phyloP scores from a whole-genome alignment of 2,329 filamentous ascomycete genomes.

The Xylariaceae sp. region DNA sequence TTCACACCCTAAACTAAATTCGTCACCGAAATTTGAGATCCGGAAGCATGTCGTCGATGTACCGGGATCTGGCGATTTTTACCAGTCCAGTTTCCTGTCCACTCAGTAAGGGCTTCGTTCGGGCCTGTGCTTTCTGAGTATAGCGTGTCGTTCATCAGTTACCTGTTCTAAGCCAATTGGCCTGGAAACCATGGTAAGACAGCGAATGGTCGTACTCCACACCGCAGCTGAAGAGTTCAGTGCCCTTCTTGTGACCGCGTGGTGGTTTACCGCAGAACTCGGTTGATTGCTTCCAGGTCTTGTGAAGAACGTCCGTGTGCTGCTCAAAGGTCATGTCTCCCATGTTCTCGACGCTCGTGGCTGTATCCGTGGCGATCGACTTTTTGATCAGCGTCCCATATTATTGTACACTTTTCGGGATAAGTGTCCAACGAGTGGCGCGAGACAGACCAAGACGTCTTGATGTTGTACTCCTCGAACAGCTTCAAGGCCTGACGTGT shows the following conservation, averaged over 20 bases:
- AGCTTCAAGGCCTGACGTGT: constrained; percentile 62
- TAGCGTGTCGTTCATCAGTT: constrained; percentile 66
- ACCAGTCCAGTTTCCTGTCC: constrained; percentile 57
- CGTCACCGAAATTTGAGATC: too few relatives aligned
- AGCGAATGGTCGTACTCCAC: constrained; percentile 67
- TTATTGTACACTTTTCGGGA: constrained; percentile 52
- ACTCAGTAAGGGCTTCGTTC: constrained; percentile 60
- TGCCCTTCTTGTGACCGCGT: constrained; percentile 61
- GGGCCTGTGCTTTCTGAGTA: constrained; percentile 52
- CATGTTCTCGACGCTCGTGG: constrained; percentile 70
- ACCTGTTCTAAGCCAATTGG: constrained; percentile 58
- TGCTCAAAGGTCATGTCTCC: constrained; percentile 67
- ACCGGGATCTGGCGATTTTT: constrained; percentile 55
- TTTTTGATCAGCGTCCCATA: constrained; percentile 60
- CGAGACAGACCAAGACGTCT: constrained; percentile 38
- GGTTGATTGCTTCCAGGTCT: constrained; percentile 65
- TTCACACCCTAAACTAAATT: too few relatives aligned
- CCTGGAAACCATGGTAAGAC: constrained; percentile 59
- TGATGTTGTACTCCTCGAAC: constrained; percentile 45
- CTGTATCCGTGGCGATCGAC: constrained; percentile 61
- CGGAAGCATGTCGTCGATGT: constrained; percentile 60
- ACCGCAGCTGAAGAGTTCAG: constrained; percentile 59
- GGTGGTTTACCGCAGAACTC: constrained; percentile 69
- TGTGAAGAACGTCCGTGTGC: constrained; percentile 68
- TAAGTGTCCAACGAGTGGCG: constrained; percentile 61